These are phyloP conservation scores for Podospora pseudocomata DNA, from an alignment of 495 filamentous ascomycete species.

Conservation along the genomic window DNA sequence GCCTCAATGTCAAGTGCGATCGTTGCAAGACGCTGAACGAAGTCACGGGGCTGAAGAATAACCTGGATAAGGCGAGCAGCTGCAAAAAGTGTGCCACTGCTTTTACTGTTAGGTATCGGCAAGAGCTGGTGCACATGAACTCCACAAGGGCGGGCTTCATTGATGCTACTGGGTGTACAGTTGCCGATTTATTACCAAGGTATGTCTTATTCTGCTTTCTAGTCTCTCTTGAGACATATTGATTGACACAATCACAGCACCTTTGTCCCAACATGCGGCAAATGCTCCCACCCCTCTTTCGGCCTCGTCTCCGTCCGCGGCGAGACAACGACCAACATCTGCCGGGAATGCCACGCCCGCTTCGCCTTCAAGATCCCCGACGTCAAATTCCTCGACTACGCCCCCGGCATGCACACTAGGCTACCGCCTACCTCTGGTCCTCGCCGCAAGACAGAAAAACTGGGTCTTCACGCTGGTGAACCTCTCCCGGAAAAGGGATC, in stretches of 20 bases:
- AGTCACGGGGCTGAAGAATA: conserved; percentile 58
- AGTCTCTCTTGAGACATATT: too few species aligned
- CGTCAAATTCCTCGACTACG: conserved; percentile 73
- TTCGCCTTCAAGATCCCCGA: conserved; percentile 82
- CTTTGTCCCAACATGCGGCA: conserved; percentile 77
- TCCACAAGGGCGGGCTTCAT: conserved; percentile 78
- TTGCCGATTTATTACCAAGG: conserved; percentile 78
- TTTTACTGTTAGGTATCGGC: conserved; percentile 66
- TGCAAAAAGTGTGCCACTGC: conserved; percentile 77
- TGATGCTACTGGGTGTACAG: conserved; percentile 73
- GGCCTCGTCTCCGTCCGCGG: conserved; percentile 70
- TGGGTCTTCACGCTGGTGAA: conserved; percentile 75
- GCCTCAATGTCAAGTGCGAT: conserved; percentile 73
- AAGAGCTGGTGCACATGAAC: conserved; percentile 71
- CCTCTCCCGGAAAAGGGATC: conserved; percentile 71
- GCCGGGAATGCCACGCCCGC: conserved; percentile 75
- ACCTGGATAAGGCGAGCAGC: conserved; percentile 38
- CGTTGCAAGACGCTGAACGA: conserved; percentile 79
- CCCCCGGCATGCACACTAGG: conserved; percentile 47
- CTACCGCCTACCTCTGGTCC: conserved; percentile 42
- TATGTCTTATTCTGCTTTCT: conserved; percentile 30
- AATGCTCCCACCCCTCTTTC: conserved; percentile 65
- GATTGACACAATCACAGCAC: conserved; percentile 44
- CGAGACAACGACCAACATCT: conserved; percentile 72
- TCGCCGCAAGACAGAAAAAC: conserved; percentile 61